Conservation (phyloP, 1,284 basidiomycete species). For the Leccinum griseonigrum region DNA sequence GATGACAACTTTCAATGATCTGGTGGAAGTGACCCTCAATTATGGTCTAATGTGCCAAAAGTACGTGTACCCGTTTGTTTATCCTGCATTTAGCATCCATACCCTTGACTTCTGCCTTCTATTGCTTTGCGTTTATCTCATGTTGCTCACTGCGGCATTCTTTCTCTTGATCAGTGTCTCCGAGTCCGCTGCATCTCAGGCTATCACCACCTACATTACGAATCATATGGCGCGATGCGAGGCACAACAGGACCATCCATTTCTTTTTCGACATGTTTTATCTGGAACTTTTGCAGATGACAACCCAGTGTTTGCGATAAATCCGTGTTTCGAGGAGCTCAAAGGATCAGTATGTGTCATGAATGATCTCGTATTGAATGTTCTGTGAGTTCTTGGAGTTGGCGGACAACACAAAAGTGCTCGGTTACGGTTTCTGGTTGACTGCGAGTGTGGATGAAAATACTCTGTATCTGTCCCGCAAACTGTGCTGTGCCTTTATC, state of each 20-base stretch:
- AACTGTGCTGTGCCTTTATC: too few relatives aligned
- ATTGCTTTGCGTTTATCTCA: conserved; percentile 13
- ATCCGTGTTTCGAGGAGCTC: too few relatives aligned
- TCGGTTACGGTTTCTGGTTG: too few relatives aligned
- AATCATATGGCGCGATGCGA: conserved; percentile 69
- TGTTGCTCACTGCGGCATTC: conserved; percentile 10
- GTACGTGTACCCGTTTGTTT: conserved; percentile 41
- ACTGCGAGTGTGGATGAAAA: too few relatives aligned
- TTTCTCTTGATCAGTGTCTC: conserved; percentile 39
- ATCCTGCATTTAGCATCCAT: conserved; percentile 7
- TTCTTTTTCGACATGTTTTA: conserved; percentile 66
- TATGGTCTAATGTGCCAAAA: conserved; percentile 71
- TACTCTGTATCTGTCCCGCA: too few relatives aligned
- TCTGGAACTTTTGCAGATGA: conserved; percentile 71
- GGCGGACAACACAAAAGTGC: too few relatives aligned
- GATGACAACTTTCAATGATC: conserved; percentile 74
- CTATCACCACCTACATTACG: conserved; percentile 78
- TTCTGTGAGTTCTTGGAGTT: too few relatives aligned
- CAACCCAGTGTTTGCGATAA: conserved; percentile 33
- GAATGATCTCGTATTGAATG: too few relatives aligned
- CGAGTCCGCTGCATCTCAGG: conserved; percentile 67
- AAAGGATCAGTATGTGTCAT: too few relatives aligned
- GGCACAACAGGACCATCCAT: conserved; percentile 63
- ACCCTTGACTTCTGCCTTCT: neutral
- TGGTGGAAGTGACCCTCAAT: conserved; percentile 63